Conservation (phyloP, 2,329 filamentous ascomycete species). For the Chaetothyriales sp. region DNA sequence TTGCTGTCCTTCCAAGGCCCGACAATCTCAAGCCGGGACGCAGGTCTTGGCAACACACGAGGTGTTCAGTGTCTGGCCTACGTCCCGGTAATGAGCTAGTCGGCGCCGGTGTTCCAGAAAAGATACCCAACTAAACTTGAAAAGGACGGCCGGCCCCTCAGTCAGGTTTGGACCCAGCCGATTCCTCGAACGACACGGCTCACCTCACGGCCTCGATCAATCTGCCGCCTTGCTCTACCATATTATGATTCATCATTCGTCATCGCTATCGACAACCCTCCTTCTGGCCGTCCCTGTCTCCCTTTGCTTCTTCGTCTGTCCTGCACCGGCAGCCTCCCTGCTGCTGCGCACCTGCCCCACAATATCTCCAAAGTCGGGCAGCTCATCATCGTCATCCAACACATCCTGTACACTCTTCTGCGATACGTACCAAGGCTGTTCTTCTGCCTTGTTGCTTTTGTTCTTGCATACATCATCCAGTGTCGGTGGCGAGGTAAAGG, state of each 20-base stretch:
- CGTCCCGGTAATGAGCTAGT: too few species aligned
- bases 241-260: conserved; percentile 1
- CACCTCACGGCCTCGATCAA: too few species aligned
- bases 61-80: too few species aligned
- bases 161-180: too few species aligned
- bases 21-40: too few species aligned
- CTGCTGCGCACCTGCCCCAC: background rate
- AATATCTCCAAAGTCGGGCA: conserved; percentile 10
- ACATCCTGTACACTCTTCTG: conserved; percentile 4
- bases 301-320: background rate
- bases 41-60: too few species aligned
- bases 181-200: too few species aligned
- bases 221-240: too few species aligned
- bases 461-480: conserved; percentile 18
- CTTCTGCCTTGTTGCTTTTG: background rate
- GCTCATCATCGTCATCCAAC: conserved; percentile 5
- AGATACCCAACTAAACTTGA: too few species aligned
- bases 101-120: too few species aligned
- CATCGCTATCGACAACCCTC: conserved; percentile 9
- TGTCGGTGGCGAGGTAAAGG: conserved; percentile 16
- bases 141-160: too few species aligned
- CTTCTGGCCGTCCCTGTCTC: conserved; percentile 1
- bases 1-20: too few species aligned
- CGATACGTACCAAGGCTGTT: conserved; percentile 5
- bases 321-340: background rate